Evolutionary conservation across 2,329 filamentous ascomycete genomes (phyloP).

Genomic region (Cladorrhinum sp.): DNA sequence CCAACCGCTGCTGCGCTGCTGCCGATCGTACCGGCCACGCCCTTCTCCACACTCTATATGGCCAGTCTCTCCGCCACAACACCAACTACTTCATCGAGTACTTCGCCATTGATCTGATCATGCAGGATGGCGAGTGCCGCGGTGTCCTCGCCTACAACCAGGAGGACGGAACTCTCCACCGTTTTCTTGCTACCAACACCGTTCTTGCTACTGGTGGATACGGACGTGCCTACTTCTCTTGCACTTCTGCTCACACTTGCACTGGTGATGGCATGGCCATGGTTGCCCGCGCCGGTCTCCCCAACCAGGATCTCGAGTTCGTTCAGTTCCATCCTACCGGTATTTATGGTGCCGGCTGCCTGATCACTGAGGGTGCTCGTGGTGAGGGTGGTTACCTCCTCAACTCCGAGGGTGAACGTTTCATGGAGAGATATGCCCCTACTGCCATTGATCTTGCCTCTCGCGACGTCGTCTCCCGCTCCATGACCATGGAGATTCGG

Average conservation of each 20-base stretch:
- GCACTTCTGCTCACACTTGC: constrained; percentile 96
- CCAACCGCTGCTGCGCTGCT: constrained; percentile 94
- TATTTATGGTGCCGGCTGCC: constrained; percentile 96
- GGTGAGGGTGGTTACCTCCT: constrained; percentile 97
- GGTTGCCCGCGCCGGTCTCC: constrained; percentile 94
- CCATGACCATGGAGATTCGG: constrained; percentile 97
- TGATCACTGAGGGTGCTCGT: constrained; percentile 97
- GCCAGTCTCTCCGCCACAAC: constrained; percentile 94
- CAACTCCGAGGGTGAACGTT: constrained; percentile 96
- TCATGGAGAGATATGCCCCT: constrained; percentile 98
- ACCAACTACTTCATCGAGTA: constrained; percentile 99
- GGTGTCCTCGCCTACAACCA: constrained; percentile 98
- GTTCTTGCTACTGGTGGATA: constrained; percentile 96
- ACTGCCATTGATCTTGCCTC: constrained; percentile 97
- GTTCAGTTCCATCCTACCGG: constrained; percentile 99
- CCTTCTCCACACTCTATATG: constrained; percentile 96
- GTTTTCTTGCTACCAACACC: constrained; percentile 95
- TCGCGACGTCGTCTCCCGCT: constrained; percentile 93
- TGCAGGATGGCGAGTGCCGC: constrained; percentile 95
- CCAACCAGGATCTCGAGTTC: constrained; percentile 99
- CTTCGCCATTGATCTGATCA: constrained; percentile 94
- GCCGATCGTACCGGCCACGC: constrained; percentile 97
- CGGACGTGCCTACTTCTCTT: constrained; percentile 96
- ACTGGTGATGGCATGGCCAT: constrained; percentile 99
- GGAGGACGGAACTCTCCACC: constrained; percentile 95